phyloP scores from a whole-genome alignment of 2,329 filamentous ascomycete genomes.

The Lasiodiplodia sp. region DNA sequence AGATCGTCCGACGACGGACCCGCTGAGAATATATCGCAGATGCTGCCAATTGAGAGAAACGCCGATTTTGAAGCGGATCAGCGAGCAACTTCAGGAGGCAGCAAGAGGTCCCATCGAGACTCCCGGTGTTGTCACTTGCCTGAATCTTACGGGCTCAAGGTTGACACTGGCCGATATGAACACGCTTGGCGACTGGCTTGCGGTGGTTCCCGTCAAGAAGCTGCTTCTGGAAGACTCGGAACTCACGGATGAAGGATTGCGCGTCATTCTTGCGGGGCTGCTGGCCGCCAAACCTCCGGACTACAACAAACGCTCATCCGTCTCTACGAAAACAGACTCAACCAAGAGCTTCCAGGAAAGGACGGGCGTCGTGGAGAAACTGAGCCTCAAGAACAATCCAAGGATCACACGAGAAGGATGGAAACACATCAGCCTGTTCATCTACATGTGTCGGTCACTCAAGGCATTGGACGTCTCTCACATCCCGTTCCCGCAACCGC shows the following conservation, averaged over 20 bases:
- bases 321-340: conserved; percentile 33
- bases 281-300: conserved; percentile 77
- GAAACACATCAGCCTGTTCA: conserved; percentile 88
- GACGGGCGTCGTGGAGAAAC: conserved; percentile 81
- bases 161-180: conserved; percentile 83
- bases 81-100: conserved; percentile 80
- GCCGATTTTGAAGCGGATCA: conserved; percentile 88
- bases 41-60: conserved; percentile 95
- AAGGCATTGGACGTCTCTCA: conserved; percentile 87
- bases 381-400: conserved; percentile 87
- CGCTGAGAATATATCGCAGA: conserved; percentile 88
- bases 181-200: conserved; percentile 91
- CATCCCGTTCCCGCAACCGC: conserved; percentile 67
- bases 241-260: conserved; percentile 83
- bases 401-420: conserved; percentile 87
- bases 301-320: conserved; percentile 52
- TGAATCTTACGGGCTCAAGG: conserved; percentile 85
- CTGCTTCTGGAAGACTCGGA: conserved; percentile 87
- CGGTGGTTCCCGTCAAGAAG: conserved; percentile 88
- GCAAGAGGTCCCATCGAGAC: conserved; percentile 68
- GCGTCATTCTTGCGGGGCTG: conserved; percentile 85
- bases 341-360: conserved; percentile 48
- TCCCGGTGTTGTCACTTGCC: conserved; percentile 78
- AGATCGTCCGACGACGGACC: conserved; percentile 83
- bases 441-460: conserved; percentile 87